Conservation (phyloP, 345 rosid genomes). For the Gossypium anomalum region DNA sequence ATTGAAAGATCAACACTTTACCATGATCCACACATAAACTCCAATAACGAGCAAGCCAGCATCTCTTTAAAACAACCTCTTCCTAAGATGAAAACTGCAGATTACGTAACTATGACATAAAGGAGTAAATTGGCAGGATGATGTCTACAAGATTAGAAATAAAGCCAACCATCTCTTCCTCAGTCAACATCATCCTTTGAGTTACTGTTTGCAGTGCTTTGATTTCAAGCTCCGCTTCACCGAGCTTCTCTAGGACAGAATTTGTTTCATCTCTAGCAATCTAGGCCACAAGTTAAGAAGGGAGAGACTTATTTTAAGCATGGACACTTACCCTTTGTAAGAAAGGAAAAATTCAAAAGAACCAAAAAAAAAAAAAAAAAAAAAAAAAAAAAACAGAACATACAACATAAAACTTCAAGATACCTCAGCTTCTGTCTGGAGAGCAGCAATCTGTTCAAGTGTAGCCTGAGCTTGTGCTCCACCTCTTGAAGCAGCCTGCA, state of each 20-base stretch:
- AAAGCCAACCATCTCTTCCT: slow-evolving; percentile 82
- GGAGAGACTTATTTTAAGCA: neutral
- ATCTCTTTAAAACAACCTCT: slow-evolving; percentile 93
- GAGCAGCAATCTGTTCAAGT: slow-evolving; percentile 49
- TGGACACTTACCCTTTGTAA: neutral
- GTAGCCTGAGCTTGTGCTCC: slow-evolving; percentile 52
- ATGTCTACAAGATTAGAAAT: slow-evolving; percentile 11
- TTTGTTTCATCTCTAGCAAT: slow-evolving; percentile 64
- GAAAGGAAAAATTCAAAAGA: neutral
- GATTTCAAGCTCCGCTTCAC: slow-evolving; percentile 56
- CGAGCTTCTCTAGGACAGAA: slow-evolving; percentile 61
- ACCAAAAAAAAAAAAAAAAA: neutral
- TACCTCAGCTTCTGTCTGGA: slow-evolving; percentile 78
- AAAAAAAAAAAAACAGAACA: slow-evolving; percentile 16
- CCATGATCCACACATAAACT: slow-evolving; percentile 73
- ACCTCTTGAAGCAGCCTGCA: slow-evolving; percentile 65
- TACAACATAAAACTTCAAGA: slow-evolving; percentile 15
- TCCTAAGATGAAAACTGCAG: slow-evolving; percentile 61
- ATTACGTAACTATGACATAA: slow-evolving; percentile 34
- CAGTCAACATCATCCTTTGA: slow-evolving; percentile 68
- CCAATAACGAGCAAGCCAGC: slow-evolving; percentile 99
- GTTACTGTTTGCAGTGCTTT: slow-evolving; percentile 56
- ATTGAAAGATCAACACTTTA: slow-evolving; percentile 22
- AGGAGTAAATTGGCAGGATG: slow-evolving; percentile 16
- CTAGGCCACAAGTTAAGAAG: slow-evolving; percentile 35